phyloP scores from a whole-genome alignment of 2,329 filamentous ascomycete genomes.

The Colletotrichum sp. region DNA sequence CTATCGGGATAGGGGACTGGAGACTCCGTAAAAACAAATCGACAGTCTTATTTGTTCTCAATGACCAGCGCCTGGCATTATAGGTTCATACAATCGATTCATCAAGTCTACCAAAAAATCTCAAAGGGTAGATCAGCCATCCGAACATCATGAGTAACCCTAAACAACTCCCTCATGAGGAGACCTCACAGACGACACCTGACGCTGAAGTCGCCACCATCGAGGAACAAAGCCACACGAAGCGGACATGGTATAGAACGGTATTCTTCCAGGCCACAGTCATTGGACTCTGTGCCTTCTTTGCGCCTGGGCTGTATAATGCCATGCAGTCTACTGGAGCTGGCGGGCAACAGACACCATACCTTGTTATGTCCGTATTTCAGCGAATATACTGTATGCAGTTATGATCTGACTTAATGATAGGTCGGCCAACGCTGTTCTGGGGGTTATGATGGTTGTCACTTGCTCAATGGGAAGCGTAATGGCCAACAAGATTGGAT shows the following conservation, averaged over 20 bases:
- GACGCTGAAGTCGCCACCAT: background rate
- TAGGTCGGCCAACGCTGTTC: background rate
- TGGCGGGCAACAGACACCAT: conserved; percentile 32
- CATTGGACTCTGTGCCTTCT: conserved; percentile 28
- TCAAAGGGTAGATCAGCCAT: background rate
- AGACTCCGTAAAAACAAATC: background rate
- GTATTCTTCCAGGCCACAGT: conserved; percentile 33
- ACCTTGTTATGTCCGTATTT: conserved; percentile 30
- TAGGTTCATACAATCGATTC: no score
- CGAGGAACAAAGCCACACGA: background rate
- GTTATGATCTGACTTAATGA: fast-evolving
- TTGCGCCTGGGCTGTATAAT: conserved; percentile 33
- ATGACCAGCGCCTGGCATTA: background rate
- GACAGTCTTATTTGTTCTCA: background rate
- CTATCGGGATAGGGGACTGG: background rate
- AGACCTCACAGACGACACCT: background rate
- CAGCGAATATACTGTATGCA: fast-evolving
- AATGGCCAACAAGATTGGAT: background rate
- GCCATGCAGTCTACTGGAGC: conserved; percentile 34
- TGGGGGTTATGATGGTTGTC: conserved; percentile 4
- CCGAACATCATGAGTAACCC: background rate
- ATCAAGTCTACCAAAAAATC: background rate
- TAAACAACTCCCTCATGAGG: background rate
- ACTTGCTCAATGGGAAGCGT: conserved; percentile 4
- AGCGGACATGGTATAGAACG: conserved; percentile 25